Evolutionary conservation across 2,329 filamentous ascomycete genomes (phyloP), one percentile per base, ranked within the genome.

Genomic region (Ascochyta clinopodiicola): DNA sequence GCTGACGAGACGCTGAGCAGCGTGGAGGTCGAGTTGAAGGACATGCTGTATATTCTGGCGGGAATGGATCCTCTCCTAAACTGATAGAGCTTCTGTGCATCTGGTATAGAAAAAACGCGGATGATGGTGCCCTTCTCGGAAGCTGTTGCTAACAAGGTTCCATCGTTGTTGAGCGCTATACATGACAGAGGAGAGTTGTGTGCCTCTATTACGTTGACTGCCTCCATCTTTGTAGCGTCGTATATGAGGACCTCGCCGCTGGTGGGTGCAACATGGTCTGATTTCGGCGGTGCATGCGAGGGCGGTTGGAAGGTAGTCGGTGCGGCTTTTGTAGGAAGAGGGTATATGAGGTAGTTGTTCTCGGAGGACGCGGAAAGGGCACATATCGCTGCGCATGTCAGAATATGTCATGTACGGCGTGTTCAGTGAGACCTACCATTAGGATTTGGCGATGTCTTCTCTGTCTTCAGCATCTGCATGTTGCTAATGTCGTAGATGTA

Each of bases 401-500:
- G 22, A 24, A 67, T 38, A 21, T 19, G 15, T 10, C 25, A 7
- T 17, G 4, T 7, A 10, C 22, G 12, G 22, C 3, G 13, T 15
- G 39, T n/a, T n/a, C 32, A 27, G 48, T 68, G 36, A 13, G 21
- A 45, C 59, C 4, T 84, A 82, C 86, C 86, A 61, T 87, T 88
- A 1, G 93, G 91, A 69, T 99, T 99, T 6, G 95, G 91, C 3
- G 94, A 97, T 6, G 94, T 98, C 56, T 92, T 87, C 62, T 98
- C 96, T 6, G 92, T 96, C 75, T 92, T 90, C 36, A 98, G 82
- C 55, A 98, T 86, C 69, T 90, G 94, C 94, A 99, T 98, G 73
- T 97, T 98, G 77, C 93, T 92, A 63, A 99, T 98, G 75, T 99
- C 95, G 80, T 99, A 99, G 44, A 99, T 84, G 78, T 98, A 99